Percentiles rank a stretch among this genome's conserved stretches.
These are phyloP conservation scores for Beauveria medogensis DNA, from an alignment of 2,329 filamentous ascomycete genomes.

Conservation along the genomic window DNA sequence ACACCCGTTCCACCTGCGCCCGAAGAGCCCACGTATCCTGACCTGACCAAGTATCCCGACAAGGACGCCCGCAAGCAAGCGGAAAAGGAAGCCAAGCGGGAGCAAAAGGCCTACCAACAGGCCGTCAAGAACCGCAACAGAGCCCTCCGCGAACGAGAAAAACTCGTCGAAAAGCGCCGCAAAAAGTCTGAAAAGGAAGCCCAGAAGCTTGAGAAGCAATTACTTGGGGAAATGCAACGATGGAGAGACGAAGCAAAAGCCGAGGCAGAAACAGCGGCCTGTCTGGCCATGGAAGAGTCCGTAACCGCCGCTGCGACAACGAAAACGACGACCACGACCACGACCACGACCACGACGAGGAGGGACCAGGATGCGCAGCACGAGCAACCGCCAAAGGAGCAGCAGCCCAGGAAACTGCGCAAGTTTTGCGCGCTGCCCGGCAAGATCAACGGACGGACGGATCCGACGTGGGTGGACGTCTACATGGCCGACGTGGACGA, in stretches of 20 bases:
- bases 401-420: slow-evolving; percentile 44
- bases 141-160: slow-evolving; percentile 53
- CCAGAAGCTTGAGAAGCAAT: slow-evolving; percentile 22
- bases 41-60: slow-evolving; percentile 52
- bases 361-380: slow-evolving; percentile 13
- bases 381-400: slow-evolving; percentile 19
- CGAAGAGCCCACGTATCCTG: slow-evolving; percentile 44
- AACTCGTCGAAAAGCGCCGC: slow-evolving; percentile 47
- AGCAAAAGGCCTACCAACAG: slow-evolving; percentile 56
- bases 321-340: too few species aligned
- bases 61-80: slow-evolving; percentile 59
- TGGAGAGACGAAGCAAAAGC: slow-evolving; percentile 19
- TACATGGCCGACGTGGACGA: slow-evolving; percentile 80
- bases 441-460: slow-evolving; percentile 44
- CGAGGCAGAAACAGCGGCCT: too few species aligned
- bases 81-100: slow-evolving; percentile 57
- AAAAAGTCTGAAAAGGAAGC: slow-evolving; percentile 36
- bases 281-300: neutral
- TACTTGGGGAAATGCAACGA: slow-evolving; percentile 20
- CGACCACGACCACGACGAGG: too few species aligned
- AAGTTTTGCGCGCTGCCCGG: slow-evolving; percentile 74
- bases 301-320: slow-evolving; percentile 3
- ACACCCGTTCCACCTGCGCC: slow-evolving; percentile 41
- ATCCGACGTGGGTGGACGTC: slow-evolving; percentile 69
- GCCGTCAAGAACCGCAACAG: slow-evolving; percentile 60